Evolutionary conservation across 2,329 filamentous ascomycete species (phyloP), one percentile per base, ranked within the genome.

Genomic region (Arachnopeziza araneosa): DNA sequence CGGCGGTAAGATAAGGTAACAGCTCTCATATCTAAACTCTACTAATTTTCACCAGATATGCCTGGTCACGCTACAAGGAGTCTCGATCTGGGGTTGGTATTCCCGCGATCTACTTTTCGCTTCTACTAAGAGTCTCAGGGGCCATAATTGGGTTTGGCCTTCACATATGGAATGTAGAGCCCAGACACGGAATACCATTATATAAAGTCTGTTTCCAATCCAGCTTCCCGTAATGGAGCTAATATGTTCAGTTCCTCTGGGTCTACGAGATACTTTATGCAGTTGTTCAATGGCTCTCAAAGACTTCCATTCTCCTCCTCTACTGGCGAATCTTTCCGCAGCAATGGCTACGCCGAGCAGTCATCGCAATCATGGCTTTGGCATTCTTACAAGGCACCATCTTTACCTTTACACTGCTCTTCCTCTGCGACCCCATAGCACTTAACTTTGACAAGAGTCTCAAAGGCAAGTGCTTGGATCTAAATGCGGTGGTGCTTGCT

Each of bases 311-410:
- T 24, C 54, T 56, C 8, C 36, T 56, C 12, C 21, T 56, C 19
- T 56, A 56, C 23, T 49, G 24, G n/a, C 54, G 54, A 14, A 56
- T 56, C 19, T 56, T 49, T 24, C 54, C 54, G 9, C 36, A 48
- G 10, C 22, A 22, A 24, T 49, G 36, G 36, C 49, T 56, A 22
- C 54, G 36, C n/a, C 21, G 23, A 14, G 23, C 49, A 6, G 19
- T 48, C 12, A 14, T 24, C 10, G 10, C 8, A 7, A 7, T 44
- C 6, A 19, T 19, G 17, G 17, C 36, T 44, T 3, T 44, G 17
- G 36, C 36, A 17, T 17, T 44, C 12, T 44, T 44, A 5, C 36
- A 44, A 44, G 36, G 36, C 12, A 19, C 36, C 5, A 44, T 44
- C 6, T 44, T 44, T 19, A 17, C 17, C 6, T 14, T 44, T 5